These are phyloP conservation scores for Tritrichomonas foetus DNA, from an alignment of 208 protist genomes.

Conservation along the genomic window DNA sequence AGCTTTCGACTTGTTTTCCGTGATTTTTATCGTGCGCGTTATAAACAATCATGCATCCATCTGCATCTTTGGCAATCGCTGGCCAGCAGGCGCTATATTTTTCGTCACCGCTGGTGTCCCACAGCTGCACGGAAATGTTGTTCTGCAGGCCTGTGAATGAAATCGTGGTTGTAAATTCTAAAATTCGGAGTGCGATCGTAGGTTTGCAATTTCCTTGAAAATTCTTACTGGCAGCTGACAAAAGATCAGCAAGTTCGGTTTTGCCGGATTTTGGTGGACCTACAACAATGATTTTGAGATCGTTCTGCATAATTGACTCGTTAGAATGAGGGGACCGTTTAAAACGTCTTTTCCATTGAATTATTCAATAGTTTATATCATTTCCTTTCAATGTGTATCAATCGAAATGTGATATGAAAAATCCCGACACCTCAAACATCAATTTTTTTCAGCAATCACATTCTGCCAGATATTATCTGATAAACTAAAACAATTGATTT, in stretches of 20 bases:
- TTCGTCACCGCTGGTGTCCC: conserved; percentile 19
- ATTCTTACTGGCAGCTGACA: neutral
- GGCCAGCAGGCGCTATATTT: neutral
- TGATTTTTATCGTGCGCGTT: neutral
- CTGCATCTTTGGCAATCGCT: conserved; percentile 7
- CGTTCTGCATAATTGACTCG: neutral
- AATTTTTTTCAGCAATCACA: too few species aligned
- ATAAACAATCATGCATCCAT: neutral
- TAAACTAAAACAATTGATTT: too few species aligned
- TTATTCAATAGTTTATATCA: too few species aligned
- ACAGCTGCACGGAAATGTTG: neutral
- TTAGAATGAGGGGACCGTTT: too few species aligned
- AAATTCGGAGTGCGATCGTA: neutral
- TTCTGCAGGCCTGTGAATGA: neutral
- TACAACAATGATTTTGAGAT: conserved; percentile 20
- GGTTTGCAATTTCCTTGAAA: conserved; percentile 5
- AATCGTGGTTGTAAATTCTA: neutral
- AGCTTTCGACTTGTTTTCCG: neutral
- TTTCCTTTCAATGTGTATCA: too few species aligned
- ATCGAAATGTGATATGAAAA: too few species aligned
- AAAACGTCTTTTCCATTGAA: too few species aligned
- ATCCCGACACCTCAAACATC: too few species aligned
- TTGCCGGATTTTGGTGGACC: neutral
- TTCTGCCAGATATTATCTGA: too few species aligned
- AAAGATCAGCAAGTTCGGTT: neutral